These are phyloP conservation scores for Centaurea solstitialis DNA, from an alignment of 129 eudicot species.

Conservation along the genomic window DNA sequence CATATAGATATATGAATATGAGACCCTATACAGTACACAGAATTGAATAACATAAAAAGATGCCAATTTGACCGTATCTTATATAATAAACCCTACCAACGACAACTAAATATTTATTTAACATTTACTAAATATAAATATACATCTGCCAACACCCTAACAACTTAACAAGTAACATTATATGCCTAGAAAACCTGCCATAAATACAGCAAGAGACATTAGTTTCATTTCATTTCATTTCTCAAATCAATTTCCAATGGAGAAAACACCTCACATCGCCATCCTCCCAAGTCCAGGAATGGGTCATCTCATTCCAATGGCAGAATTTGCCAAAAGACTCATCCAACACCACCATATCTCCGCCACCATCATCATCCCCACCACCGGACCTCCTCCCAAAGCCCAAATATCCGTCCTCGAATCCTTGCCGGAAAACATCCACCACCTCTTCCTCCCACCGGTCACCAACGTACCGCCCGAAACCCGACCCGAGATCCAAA, in stretches of 20 bases:
- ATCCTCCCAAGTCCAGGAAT: slow-evolving; percentile 52
- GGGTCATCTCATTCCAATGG: slow-evolving; percentile 56
- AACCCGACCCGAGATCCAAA: slow-evolving; percentile 23
- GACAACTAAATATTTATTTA: not conserved
- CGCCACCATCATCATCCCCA: slow-evolving; percentile 45
- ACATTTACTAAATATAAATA: slow-evolving; percentile 11
- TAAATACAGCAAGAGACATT: not conserved
- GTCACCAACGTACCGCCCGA: slow-evolving; percentile 21
- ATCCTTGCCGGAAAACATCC: slow-evolving; percentile 30
- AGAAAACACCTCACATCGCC: slow-evolving; percentile 34
- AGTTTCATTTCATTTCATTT: not conserved
- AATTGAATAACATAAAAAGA: not conserved
- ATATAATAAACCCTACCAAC: not conserved
- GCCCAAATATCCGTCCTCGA: slow-evolving; percentile 35
- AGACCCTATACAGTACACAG: not conserved
- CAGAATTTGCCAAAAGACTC: slow-evolving; percentile 43
- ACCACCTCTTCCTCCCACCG: slow-evolving; percentile 36
- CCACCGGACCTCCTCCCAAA: slow-evolving; percentile 40
- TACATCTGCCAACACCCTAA: not conserved
- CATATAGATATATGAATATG: not conserved
- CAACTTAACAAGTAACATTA: no score
- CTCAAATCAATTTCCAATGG: slow-evolving; percentile 17
- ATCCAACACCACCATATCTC: slow-evolving; percentile 30
- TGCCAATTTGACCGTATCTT: not conserved
- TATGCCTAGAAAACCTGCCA: not conserved